Evolutionary conservation across 2,329 filamentous ascomycete species (phyloP), one percentile per base, ranked within the genome.

Genomic region (Alternaria angustiovoidea): DNA sequence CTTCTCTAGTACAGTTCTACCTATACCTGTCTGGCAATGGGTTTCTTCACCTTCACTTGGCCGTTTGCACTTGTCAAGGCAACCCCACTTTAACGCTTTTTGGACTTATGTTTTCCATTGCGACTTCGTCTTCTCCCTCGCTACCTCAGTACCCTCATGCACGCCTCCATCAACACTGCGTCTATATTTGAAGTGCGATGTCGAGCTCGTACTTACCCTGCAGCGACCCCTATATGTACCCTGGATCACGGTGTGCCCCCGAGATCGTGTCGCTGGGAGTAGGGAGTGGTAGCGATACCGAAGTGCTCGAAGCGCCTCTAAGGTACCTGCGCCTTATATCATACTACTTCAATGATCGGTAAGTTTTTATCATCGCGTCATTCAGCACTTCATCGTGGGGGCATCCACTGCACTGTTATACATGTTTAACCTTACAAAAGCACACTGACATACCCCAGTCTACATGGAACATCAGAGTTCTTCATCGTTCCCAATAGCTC

Each of bases 41-140:
- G 46, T 16, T n/a, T 28, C 22, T 51, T 39, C 48, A 26, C 48
- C 24, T 39, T 51, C 48, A 51, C 48, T 26, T 51, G 16, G 18
- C 16, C 34, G 34, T 39, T 51, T 51, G 48, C 48, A 14, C 18
- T 32, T 26, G n/a, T 14, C 16, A 24, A 51, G 22, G 24, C 18
- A 16, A 51, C 48, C 34, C 32, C 32, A 5, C 48, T 18, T 51
- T 39, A 34, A 39, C 48, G 2, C 18, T 39, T 51, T 14, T 5
- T 39, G 34, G 18, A 20, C 20, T 16, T 51, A n/a, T 48, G 9
- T 34, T 22, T 20, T 16, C 18, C 12, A n/a, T n/a, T 36, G 12
- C 30, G 30, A 48, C 46, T 48, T 20, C 30, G 14, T 36, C 16
- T 48, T 36, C 18, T 36, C 30, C n/a, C 30, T 12, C 18, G 12